These are phyloP conservation scores for Pseudomonodictys pantanalensis DNA, from an alignment of 495 filamentous ascomycete genomes.

Conservation along the genomic window DNA sequence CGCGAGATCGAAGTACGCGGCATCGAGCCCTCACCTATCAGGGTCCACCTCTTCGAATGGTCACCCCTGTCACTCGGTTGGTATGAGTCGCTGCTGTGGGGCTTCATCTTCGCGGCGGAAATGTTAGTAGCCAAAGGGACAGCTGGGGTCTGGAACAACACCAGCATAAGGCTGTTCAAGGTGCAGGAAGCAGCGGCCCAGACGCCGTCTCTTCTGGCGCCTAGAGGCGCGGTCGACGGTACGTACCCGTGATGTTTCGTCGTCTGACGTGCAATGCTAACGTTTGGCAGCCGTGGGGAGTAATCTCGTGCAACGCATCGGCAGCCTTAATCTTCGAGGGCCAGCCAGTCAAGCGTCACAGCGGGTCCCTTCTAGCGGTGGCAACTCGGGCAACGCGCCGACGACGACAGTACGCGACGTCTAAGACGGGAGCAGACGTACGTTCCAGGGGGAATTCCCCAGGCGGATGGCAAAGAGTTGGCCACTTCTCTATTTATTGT, in stretches of 20 bases:
- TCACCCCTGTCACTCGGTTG: conserved; percentile 87
- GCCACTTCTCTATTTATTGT: conserved; percentile 3
- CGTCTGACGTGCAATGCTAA: too few relatives aligned
- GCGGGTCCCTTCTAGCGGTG: conserved; percentile 4
- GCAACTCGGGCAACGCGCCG: conserved; percentile 14
- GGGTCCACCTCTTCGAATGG: conserved; percentile 94
- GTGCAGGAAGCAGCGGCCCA: conserved; percentile 80
- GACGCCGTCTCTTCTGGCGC: conserved; percentile 76
- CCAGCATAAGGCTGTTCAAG: conserved; percentile 78
- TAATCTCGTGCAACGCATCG: conserved; percentile 84
- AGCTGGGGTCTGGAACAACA: conserved; percentile 95
- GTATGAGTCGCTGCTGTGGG: conserved; percentile 94
- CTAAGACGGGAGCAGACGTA: too few relatives aligned
- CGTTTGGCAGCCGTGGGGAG: conserved; percentile 93
- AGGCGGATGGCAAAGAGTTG: too few relatives aligned
- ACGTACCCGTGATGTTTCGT: too few relatives aligned
- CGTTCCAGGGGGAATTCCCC: conserved; percentile 4
- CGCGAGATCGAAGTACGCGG: conserved; percentile 46
- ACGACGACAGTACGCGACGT: conserved; percentile 33
- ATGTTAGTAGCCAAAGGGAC: conserved; percentile 84
- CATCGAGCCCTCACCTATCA: conserved; percentile 71
- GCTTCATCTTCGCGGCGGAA: conserved; percentile 89
- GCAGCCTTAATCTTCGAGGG: conserved; percentile 62
- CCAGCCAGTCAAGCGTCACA: conserved; percentile 4
- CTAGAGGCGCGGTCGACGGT: conserved; percentile 90